Evolutionary conservation across 108 stramenopile genomes (phyloP).

Genomic region (Cylindrotheca fusiformis): DNA sequence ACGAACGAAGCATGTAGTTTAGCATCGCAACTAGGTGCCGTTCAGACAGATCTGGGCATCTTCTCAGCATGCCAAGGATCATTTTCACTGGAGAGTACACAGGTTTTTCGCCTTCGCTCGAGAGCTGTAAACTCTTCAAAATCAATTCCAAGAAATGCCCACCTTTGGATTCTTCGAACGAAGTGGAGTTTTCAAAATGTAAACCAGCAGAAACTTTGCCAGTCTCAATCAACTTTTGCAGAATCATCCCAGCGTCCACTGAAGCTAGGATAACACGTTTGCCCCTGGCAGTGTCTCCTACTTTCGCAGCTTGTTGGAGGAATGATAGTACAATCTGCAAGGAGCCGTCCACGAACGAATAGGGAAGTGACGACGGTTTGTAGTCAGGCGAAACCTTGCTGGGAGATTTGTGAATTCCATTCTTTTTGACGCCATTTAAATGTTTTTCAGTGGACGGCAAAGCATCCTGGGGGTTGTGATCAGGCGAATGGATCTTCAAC

Average conservation of each 20-base stretch:
- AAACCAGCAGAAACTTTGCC: conserved; percentile 35
- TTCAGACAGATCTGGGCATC: conserved; percentile 42
- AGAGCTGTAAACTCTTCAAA: conserved; percentile 13
- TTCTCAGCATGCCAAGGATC: conserved; percentile 28
- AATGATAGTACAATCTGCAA: conserved; percentile 21
- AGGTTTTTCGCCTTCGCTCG: conserved; percentile 14
- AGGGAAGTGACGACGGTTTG: conserved; percentile 26
- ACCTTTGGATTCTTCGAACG: conserved; percentile 6
- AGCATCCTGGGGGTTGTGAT: conserved; percentile 14
- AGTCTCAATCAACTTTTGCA: conserved; percentile 27
- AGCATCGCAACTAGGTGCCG: conserved; percentile 35
- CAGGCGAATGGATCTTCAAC: background rate
- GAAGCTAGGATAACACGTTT: conserved; percentile 8
- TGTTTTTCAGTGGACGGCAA: background rate
- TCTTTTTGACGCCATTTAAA: conserved; percentile 7
- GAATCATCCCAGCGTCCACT: conserved; percentile 31
- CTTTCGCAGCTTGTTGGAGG: conserved; percentile 8
- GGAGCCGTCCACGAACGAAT: conserved; percentile 36
- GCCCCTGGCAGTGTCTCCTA: background rate
- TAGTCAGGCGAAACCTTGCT: background rate
- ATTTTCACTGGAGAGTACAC: conserved; percentile 26
- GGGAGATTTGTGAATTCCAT: conserved; percentile 8
- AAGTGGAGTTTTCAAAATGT: conserved; percentile 25
- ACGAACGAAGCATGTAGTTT: conserved; percentile 24
- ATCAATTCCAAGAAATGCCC: conserved; percentile 10